Conservation (phyloP, 2,329 filamentous ascomycete species). For the Exophiala sp. region DNA sequence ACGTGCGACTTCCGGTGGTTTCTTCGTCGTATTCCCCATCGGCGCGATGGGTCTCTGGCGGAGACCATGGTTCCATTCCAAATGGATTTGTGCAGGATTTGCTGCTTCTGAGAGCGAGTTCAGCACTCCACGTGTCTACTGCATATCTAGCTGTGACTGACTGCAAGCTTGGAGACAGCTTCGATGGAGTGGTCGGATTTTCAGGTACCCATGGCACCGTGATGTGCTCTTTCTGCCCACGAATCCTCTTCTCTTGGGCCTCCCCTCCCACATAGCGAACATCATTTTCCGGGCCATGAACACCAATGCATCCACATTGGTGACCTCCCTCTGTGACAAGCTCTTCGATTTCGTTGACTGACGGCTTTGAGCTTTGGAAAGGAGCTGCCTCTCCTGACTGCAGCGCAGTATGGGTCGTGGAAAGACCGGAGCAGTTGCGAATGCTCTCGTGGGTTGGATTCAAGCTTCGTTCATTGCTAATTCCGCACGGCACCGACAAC, state of each 20-base stretch:
- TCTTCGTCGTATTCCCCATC: too few species aligned
- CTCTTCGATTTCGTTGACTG: too few species aligned
- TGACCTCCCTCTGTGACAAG: too few species aligned
- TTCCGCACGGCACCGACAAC: not conserved
- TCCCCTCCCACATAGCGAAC: not conserved
- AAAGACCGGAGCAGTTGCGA: constrained; percentile 5
- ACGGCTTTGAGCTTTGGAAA: too few species aligned
- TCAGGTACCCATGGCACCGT: not conserved
- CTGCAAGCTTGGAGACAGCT: not conserved
- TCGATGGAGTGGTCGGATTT: not conserved
- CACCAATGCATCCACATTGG: too few species aligned
- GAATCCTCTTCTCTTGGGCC: not conserved
- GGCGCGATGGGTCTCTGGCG: not conserved
- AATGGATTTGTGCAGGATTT: not conserved
- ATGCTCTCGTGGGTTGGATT: constrained; percentile 15
- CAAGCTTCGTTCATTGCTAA: constrained; percentile 1
- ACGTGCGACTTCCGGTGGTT: too few species aligned
- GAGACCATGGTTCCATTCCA: not conserved
- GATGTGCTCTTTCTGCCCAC: not conserved
- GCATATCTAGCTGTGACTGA: not conserved
- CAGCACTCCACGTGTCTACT: constrained; percentile 7
- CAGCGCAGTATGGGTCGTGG: not conserved
- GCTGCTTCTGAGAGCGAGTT: constrained; percentile 11
- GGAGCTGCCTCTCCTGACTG: not conserved
- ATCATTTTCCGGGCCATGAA: too few species aligned